Conservation (phyloP, 1,284 basidiomycete genomes). For the Ceratobasidium sp. region DNA sequence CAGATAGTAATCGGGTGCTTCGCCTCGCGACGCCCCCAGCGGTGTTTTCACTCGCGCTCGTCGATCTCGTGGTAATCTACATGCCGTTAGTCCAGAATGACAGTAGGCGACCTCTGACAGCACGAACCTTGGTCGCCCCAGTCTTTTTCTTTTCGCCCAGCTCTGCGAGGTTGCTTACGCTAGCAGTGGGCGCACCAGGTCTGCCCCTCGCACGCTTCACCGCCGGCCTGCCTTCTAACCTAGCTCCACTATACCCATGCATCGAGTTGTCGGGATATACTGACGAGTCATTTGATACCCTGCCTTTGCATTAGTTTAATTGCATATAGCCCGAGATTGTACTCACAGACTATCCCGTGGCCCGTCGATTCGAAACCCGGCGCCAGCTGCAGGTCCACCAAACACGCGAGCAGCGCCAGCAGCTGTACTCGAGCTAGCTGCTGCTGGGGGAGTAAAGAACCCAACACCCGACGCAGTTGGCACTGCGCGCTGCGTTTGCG, state of each 20-base stretch:
- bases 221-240: constrained; percentile 39
- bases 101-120: not conserved
- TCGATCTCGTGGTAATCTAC: constrained; percentile 39
- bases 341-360: constrained; percentile 39
- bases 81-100: not conserved
- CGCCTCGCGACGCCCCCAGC: constrained; percentile 34
- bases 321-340: not conserved
- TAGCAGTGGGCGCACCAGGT: constrained; percentile 17
- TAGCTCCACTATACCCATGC: constrained; percentile 35
- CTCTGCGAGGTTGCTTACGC: constrained; percentile 15
- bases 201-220: constrained; percentile 31
- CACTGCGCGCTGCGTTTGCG: constrained; percentile 51
- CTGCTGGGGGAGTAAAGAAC: constrained; percentile 35
- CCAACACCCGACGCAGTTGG: constrained; percentile 41
- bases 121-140: constrained; percentile 21
- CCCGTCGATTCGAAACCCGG: constrained; percentile 23
- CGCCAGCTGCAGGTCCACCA: constrained; percentile 11
- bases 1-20: constrained; percentile 36
- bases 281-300: constrained; percentile 32
- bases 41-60: constrained; percentile 30
- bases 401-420: constrained; percentile 39
- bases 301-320: not conserved
- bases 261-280: constrained; percentile 43
- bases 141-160: constrained; percentile 42
- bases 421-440: constrained; percentile 19